Conservation (phyloP, 176 grass and related monocot genomes). For the Triticum turgidum region DNA sequence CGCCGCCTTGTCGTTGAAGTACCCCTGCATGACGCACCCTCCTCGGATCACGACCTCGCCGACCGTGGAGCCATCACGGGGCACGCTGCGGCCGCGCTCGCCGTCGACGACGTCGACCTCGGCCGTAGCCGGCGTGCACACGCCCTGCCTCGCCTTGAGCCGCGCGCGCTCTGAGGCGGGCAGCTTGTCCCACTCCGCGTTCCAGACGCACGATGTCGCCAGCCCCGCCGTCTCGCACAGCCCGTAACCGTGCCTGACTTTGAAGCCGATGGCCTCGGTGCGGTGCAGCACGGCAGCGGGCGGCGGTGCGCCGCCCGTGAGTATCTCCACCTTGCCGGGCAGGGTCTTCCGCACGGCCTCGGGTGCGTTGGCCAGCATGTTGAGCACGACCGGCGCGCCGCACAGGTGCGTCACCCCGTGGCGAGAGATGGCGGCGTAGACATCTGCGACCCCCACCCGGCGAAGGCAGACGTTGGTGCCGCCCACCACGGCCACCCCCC, state of each 20-base stretch:
- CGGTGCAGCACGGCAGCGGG: constrained; percentile 58
- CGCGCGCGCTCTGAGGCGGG: constrained; percentile 52
- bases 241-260: constrained; percentile 72
- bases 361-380: constrained; percentile 75
- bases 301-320: constrained; percentile 73
- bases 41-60: constrained; percentile 78
- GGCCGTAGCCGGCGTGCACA: constrained; percentile 43
- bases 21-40: constrained; percentile 58
- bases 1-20: constrained; percentile 48
- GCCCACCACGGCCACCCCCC: too few relatives aligned
- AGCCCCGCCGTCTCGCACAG: constrained; percentile 62
- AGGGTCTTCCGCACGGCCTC: constrained; percentile 37
- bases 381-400: constrained; percentile 78
- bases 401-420: constrained; percentile 62
- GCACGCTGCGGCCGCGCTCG: constrained; percentile 42
- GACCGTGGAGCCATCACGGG: constrained; percentile 48
- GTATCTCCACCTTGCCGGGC: constrained; percentile 40
- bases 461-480: neutral
- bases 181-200: constrained; percentile 60
- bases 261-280: constrained; percentile 65
- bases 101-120: too few relatives aligned
- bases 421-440: constrained; percentile 46
- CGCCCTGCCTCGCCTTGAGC: constrained; percentile 76
- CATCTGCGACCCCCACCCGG: neutral
- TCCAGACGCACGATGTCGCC: constrained; percentile 70